Evolutionary conservation across 225 moss, liverwort and hornwort species (phyloP).

Genomic region (Climacium dendroides): DNA sequence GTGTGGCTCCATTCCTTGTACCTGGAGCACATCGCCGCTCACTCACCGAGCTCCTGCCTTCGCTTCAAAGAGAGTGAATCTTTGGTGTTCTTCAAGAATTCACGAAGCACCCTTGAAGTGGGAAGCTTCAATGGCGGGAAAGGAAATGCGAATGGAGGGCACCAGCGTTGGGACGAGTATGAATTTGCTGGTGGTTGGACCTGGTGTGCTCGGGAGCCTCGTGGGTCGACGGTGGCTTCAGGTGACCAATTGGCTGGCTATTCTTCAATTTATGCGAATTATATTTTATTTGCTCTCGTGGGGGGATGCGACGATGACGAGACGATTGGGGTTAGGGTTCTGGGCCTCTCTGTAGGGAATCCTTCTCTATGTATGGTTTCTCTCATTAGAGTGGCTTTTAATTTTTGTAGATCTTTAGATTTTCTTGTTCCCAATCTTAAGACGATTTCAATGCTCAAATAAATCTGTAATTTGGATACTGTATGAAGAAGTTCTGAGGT

Average conservation of each 20-base stretch:
- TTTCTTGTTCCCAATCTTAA: neutral
- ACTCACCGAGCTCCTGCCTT: neutral
- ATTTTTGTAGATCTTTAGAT: neutral
- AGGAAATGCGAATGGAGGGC: neutral
- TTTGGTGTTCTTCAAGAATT: neutral
- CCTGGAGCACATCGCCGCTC: neutral
- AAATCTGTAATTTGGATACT: neutral
- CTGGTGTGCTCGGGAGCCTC: constrained; percentile 83
- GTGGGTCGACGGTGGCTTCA: constrained; percentile 72
- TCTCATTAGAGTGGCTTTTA: neutral
- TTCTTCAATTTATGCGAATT: neutral
- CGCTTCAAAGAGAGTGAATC: neutral
- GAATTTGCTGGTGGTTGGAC: constrained; percentile 65
- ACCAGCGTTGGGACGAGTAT: neutral
- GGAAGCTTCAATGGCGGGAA: neutral
- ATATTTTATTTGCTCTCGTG: neutral
- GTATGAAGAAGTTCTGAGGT: neutral
- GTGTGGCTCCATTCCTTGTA: neutral
- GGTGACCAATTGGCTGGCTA: constrained; percentile 7
- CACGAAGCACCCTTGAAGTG: neutral
- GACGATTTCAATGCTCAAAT: neutral
- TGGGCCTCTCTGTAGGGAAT: neutral
- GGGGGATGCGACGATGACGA: neutral
- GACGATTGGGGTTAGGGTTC: neutral
- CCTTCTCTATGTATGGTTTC: neutral